These are phyloP conservation scores for Candida taoyuanica DNA, from an alignment of 805 yeast genomes.

Conservation along the genomic window DNA sequence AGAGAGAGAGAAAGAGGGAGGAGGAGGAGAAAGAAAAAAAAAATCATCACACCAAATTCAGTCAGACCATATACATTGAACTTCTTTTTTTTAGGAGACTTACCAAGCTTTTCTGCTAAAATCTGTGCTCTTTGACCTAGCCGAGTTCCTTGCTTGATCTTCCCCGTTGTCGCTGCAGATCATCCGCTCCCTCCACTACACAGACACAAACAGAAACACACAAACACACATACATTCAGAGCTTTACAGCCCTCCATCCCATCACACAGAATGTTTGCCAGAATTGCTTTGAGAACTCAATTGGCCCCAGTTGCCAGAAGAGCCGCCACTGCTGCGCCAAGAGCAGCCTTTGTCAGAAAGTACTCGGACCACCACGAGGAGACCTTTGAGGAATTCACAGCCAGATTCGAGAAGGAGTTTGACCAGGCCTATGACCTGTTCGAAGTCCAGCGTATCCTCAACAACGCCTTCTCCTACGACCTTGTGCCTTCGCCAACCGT, in stretches of 20 bases:
- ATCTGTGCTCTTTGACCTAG: background rate
- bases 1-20: too few relatives aligned
- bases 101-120: too few relatives aligned
- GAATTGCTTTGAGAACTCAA: slow-evolving; percentile 17
- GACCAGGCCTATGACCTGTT: slow-evolving; percentile 87
- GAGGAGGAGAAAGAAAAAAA: too few relatives aligned
- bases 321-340: slow-evolving; percentile 10
- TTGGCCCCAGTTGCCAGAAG: slow-evolving; percentile 18
- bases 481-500: slow-evolving; percentile 97
- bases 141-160: background rate
- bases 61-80: too few relatives aligned
- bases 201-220: background rate
- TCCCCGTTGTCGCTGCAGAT: too few relatives aligned
- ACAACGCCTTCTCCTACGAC: slow-evolving; percentile 97
- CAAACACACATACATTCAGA: slow-evolving; percentile 2
- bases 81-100: too few relatives aligned
- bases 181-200: too few relatives aligned
- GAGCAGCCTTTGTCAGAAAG: slow-evolving; percentile 41
- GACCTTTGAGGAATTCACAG: slow-evolving; percentile 90
- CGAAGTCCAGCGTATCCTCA: slow-evolving; percentile 89
- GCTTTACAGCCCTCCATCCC: too few relatives aligned
- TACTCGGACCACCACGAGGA: slow-evolving; percentile 85
- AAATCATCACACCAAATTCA: slow-evolving; percentile 8
- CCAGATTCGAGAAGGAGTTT: slow-evolving; percentile 89
- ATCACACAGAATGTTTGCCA: slow-evolving; percentile 20